Evolutionary conservation across 345 rosid genomes (phyloP).

Genomic region (Aquilaria sinensis): DNA sequence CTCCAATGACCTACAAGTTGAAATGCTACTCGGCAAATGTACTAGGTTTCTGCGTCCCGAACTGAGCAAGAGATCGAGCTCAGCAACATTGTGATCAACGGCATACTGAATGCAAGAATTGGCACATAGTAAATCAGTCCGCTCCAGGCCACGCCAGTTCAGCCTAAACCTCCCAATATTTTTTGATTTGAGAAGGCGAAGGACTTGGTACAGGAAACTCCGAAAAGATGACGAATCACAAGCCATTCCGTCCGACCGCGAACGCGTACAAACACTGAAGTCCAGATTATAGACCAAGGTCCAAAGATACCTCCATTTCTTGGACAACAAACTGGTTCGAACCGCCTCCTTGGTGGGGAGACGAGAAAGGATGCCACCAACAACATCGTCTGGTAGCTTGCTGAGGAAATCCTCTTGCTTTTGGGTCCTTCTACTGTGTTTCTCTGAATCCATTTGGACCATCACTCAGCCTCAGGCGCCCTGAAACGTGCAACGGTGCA

Average conservation of each 20-base stretch:
- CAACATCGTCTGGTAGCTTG: background rate
- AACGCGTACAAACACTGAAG: background rate
- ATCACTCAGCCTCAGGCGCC: no score
- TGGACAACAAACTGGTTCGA: background rate
- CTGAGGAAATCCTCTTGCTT: background rate
- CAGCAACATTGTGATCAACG: background rate
- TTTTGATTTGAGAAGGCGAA: background rate
- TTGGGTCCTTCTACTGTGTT: no score
- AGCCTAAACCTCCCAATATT: background rate
- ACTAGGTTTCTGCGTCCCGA: background rate
- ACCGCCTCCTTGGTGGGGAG: background rate
- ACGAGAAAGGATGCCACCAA: background rate
- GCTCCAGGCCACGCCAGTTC: no score
- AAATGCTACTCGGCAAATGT: background rate
- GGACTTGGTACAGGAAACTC: background rate
- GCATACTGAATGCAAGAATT: background rate
- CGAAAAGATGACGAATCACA: background rate
- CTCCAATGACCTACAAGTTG: background rate
- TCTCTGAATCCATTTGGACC: no score
- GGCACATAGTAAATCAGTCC: background rate
- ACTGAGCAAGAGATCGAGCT: background rate
- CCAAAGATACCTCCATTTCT: constrained; percentile 2
- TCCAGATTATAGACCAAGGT: background rate
- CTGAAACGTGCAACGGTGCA: background rate
- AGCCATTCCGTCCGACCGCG: background rate